These are phyloP conservation scores for Quercus tomentella DNA, from an alignment of 331 rosid species.

Conservation along the genomic window DNA sequence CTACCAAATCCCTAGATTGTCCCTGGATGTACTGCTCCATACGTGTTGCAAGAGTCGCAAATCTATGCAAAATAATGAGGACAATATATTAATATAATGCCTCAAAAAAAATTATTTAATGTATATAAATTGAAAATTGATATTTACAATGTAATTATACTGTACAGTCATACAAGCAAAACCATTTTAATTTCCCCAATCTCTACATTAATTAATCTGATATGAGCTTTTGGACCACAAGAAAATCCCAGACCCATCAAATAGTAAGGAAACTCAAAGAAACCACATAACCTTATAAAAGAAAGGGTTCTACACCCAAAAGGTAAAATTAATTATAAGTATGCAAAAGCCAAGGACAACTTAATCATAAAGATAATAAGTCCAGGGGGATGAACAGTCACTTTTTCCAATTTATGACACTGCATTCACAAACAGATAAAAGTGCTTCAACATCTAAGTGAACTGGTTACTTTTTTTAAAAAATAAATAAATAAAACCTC, in stretches of 20 bases:
- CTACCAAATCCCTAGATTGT: constrained; percentile 98
- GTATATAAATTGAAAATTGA: not conserved
- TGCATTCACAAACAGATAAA: not conserved
- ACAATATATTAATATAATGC: constrained; percentile 1
- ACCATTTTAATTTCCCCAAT: not conserved
- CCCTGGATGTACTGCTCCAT: constrained; percentile 97
- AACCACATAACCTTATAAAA: not conserved
- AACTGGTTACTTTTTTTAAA: not conserved
- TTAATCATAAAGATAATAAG: not conserved
- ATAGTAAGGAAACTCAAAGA: not conserved
- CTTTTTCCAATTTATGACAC: not conserved
- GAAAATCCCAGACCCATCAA: not conserved
- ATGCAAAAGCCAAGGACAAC: not conserved
- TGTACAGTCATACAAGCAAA: not conserved
- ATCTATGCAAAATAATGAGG: constrained; percentile 41
- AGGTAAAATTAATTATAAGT: not conserved
- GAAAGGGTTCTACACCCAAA: not conserved
- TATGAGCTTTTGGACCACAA: not conserved
- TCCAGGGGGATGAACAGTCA: not conserved
- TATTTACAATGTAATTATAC: not conserved
- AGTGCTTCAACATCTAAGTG: not conserved
- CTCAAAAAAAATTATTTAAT: not conserved
- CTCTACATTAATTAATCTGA: not conserved
- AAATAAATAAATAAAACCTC: too few relatives aligned
- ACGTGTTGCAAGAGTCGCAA: constrained; percentile 90